Evolutionary conservation across 345 rosid species (phyloP).

Genomic region (Excoecaria cochinchinensis): DNA sequence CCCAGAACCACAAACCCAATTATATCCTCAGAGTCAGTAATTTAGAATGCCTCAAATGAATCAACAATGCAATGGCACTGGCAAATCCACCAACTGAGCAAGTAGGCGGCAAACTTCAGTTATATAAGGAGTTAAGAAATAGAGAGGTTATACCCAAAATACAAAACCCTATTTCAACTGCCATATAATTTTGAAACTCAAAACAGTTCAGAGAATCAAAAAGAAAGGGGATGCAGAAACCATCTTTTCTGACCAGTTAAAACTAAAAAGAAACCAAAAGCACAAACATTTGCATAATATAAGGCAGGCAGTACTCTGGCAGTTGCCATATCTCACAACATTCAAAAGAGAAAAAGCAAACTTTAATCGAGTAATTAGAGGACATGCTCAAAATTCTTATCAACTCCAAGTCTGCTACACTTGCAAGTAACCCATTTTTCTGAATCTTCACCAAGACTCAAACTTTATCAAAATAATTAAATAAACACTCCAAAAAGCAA

Average conservation of each 20-base stretch:
- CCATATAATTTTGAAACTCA: neutral
- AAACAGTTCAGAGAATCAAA: conserved; percentile 3
- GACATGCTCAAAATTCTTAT: conserved; percentile 11
- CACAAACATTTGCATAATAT: conserved; percentile 26
- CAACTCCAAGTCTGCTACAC: neutral
- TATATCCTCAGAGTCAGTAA: neutral
- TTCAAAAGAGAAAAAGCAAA: conserved; percentile 21
- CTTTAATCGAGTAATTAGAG: conserved; percentile 2
- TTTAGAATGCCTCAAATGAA: neutral
- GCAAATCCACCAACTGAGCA: neutral
- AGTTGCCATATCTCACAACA: conserved; percentile 23
- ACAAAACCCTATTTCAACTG: conserved; percentile 2
- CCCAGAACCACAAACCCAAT: neutral
- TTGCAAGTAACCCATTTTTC: conserved; percentile 31
- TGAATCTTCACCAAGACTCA: conserved; percentile 42
- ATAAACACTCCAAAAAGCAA: conserved; percentile 16
- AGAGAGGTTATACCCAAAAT: neutral
- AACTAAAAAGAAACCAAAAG: conserved; percentile 23
- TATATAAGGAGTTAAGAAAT: neutral
- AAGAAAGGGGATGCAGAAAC: neutral
- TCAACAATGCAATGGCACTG: neutral
- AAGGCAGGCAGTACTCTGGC: conserved; percentile 31
- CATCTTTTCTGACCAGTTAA: conserved; percentile 20
- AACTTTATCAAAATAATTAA: conserved; percentile 8
- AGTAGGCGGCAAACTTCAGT: neutral